Base-by-base conservation (phyloP, 257 asterid genomes). In the Fraxinus excelsior region DNA sequence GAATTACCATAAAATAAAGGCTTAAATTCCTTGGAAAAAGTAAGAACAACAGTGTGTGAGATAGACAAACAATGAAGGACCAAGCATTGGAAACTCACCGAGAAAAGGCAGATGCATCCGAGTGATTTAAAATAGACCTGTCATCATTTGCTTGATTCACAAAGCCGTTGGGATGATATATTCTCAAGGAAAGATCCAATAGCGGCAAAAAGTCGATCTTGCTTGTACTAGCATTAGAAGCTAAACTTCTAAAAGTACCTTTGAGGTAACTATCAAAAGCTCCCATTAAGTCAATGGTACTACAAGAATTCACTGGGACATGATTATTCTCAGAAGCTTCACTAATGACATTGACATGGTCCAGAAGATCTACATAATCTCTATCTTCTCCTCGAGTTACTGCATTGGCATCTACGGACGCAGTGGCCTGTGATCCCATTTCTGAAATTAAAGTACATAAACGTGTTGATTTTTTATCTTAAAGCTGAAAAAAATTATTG, bases 51-150 rank as follows among this genome's bases (percentile, higher is more conserved):
- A 40, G 46, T 11, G 4, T 11, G 49, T 11, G 16, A 11, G 49
- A 40, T 40, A 11, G 16, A 40, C 49, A 38, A 38, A 11, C 14
- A 40, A 40, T 40, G n/a, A 26, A 79, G 65, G 78, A 26, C 8
- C 23, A 44, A 73, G 49, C 25, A 37, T 26, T 28, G 81, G 16
- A 74, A 40, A 83, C 92, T 90, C 83, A 96, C 99, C 97, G 76
- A 16, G 97, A 91, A 83, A 96, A 96, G 72, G 99, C 89, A 19
- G 99, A 96, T 60, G 94, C 93, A 84, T 90, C 92, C 7, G 99
- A 96, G 83, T 91, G 99, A 82, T 90, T 91, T 79, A 96, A 79
- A 66, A 74, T 69, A 25, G 60, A 86, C 82, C 79, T 82, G 78
- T 87, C 97, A 53, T 88, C 90, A 49, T 84, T 78, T 46, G 53